Conservation (phyloP, 164 flowering plant species). For the Macadamia integrifolia region DNA sequence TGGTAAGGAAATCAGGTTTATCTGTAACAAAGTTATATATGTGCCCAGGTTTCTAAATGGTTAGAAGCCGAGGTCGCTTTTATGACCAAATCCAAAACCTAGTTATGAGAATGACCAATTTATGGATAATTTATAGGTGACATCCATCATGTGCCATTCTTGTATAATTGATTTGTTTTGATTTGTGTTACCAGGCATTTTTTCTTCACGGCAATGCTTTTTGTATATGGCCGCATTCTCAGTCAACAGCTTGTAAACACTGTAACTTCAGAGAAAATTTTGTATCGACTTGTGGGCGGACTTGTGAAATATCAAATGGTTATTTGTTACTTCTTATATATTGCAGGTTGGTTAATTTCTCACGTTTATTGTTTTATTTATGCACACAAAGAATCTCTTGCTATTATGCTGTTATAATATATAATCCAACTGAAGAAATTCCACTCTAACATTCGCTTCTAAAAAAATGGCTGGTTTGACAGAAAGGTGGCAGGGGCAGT, state of each 20-base stretch:
- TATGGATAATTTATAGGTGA: background rate
- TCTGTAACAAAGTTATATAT: background rate
- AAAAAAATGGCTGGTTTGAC: no score
- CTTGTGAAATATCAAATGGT: conserved; percentile 89
- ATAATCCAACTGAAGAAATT: background rate
- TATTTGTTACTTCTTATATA: conserved; percentile 81
- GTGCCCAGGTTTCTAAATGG: background rate
- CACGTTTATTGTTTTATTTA: background rate
- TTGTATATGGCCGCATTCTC: conserved; percentile 86
- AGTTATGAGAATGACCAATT: background rate
- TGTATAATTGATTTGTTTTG: background rate
- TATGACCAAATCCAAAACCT: background rate
- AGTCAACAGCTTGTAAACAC: conserved; percentile 86
- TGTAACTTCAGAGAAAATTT: conserved; percentile 63
- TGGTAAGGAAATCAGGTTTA: conserved; percentile 43
- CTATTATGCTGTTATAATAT: background rate
- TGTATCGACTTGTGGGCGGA: conserved; percentile 59
- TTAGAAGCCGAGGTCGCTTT: background rate
- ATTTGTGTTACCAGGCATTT: conserved; percentile 64
- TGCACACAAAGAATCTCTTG: background rate
- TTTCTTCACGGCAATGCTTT: conserved; percentile 95
- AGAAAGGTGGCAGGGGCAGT: no score
- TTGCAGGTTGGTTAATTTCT: conserved; percentile 55
- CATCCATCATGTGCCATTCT: background rate
- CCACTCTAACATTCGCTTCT: no score